Evolutionary conservation across 2,329 filamentous ascomycete genomes (phyloP), one percentile per base, ranked within the genome.

Genomic region (Didymella pinodella): DNA sequence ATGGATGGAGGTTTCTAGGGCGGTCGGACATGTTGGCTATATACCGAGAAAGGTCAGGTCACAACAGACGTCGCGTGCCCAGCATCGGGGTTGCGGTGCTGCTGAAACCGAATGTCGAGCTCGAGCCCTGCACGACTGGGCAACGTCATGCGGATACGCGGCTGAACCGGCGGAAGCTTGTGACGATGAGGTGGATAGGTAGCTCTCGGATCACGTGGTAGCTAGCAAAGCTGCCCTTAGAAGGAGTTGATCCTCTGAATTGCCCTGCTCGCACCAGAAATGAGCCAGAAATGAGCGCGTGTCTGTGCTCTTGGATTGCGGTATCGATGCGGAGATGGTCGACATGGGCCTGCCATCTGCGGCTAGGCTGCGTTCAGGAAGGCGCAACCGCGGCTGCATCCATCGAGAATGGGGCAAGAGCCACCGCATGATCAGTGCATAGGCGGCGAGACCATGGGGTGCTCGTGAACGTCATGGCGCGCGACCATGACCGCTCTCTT

Each of bases 1-100:
- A 79, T 46, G 77, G 67, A 45, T 81, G 78, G 20, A 81, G 70
- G 43, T 76, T 66, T 46, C 69, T 71, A 7, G 78, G 74, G 53
- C 71, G 65, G 38, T 65, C 70, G 38, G 73, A 62, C 70, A 76
- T 75, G 59, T 25, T 63, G 49, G 59, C 57, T 57, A 48, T 56
- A 32, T 61, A 29, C 20, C 16, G 47, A 28, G 22, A 40, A 12
- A n/a, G 44, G 44, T 36, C 47, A 47, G 41, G 34, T 34, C 34
- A 50, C 56, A 36, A 16, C 31, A 46, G 41, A 54, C 55, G 65
- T 70, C 67, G 69, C 62, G 67, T 69, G 69, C 63, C 63, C 57
- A 57, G 62, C 70, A 70, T 70, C 53, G 66, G 65, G 59, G 52
- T 60, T 61, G 62, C 46, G 40, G 55, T 59, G 62, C 49, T 61